Conservation (phyloP, 805 yeast genomes). For the Zygotorulaspora danielsina region DNA sequence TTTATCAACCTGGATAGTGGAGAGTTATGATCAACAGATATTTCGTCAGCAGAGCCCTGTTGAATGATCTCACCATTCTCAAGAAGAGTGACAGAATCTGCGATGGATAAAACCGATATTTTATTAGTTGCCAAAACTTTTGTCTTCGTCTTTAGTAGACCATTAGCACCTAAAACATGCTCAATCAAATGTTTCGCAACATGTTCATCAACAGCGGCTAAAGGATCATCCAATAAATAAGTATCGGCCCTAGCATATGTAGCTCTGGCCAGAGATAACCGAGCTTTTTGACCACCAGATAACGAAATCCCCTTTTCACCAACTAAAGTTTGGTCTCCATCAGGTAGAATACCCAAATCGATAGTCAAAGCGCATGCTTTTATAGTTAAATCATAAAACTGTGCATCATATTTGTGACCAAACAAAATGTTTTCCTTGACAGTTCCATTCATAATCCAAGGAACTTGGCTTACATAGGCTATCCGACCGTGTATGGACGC, state of each 20-base stretch:
- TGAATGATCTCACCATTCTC: conserved; percentile 65
- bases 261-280: conserved; percentile 91
- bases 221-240: conserved; percentile 83
- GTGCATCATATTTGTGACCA: conserved; percentile 79
- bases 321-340: conserved; percentile 87
- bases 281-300: conserved; percentile 97
- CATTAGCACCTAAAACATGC: conserved; percentile 76
- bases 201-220: conserved; percentile 97
- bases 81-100: conserved; percentile 65
- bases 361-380: conserved; percentile 82
- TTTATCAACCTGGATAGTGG: conserved; percentile 50
- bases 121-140: conserved; percentile 82
- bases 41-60: conserved; percentile 56
- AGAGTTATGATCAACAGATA: conserved; percentile 42
- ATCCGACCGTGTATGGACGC: conserved; percentile 69
- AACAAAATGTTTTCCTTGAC: conserved; percentile 87
- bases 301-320: conserved; percentile 97
- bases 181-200: conserved; percentile 83
- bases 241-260: conserved; percentile 93
- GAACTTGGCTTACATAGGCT: conserved; percentile 89
- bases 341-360: conserved; percentile 75
- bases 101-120: conserved; percentile 72
- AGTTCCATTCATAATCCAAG: conserved; percentile 96
- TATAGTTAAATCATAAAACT: conserved; percentile 73
- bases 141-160: conserved; percentile 69